Base-by-base conservation (phyloP, 352 stramenopile species). In the Blastocystis sp. region DNA sequence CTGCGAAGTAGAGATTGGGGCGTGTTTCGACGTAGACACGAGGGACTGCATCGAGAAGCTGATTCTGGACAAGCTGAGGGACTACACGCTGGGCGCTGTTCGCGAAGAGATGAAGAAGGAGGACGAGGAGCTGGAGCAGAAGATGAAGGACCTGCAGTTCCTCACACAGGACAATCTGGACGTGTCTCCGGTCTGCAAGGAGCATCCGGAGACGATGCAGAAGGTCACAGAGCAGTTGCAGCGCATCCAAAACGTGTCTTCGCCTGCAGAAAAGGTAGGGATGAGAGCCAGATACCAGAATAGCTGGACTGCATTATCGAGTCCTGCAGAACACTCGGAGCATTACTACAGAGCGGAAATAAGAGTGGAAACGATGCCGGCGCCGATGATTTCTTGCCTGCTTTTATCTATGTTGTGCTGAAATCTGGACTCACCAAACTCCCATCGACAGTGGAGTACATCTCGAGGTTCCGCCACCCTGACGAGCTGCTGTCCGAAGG, bases 391-490 rank as follows among this genome's bases (percentile, higher is more conserved):
- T 97, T 97, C 68, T 90, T 97, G 15, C 94, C 94, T 18, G 92
- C 96, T 39, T 96, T 97, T 89, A 97, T 97, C 87, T 96, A 95
- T 91, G 94, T 97, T 53, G 94, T 97, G 26, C 90, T 97, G 20
- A 93, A 95, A 79, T 95, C 94, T 39, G 92, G 94, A 76, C 95
- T 96, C 77, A 93, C 94, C n/a, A 91, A 92, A 9, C 91, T 96
- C 13, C 90, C 94, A 56, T 96, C 94, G 13, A 97, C 96, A 87
- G 95, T 94, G 88, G 94, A 96, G 90, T 97, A 96, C 90, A 96
- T 97, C 89, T 91, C 94, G 39, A 91, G 92, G 11, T 97, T 95
- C 90, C 92, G 93, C 26, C 96, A 96, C 89, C 92, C 94, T 23
- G 92, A 92, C 37, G 93, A 95, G 89, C 90, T 97, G 64, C 95